Base-by-base conservation (phyloP, 2,329 filamentous ascomycete genomes). In the Myriosclerotinia duriaeana region DNA sequence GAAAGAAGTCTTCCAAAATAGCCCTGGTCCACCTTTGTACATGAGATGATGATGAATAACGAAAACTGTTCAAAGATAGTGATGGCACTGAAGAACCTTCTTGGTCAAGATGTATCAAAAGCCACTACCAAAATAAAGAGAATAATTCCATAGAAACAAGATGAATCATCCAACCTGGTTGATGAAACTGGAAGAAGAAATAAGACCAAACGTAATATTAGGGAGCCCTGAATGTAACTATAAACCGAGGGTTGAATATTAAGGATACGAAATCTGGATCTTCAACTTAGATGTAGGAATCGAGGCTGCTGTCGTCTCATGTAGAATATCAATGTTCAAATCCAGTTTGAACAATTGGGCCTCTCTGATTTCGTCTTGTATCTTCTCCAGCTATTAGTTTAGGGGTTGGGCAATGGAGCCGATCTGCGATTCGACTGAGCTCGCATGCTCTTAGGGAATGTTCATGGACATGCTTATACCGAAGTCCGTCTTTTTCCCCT, bases 41-140 rank as follows among this genome's bases (percentile, higher is more conserved):
- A 26, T 14, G 20, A 50, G 46, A 61, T 8, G 44, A 50, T 60
- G 58, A 50, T 38, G 34, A 1, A 22, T 50, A 38, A 60, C 44
- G 50, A 50, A 60, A 60, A 60, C 14, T 17, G 20, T 50, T 38
- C 30, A 60, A 60, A 50, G 44, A 50, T 50, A n/a, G 34, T 50
- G 34, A 26, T 50, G 34, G 44, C 2, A 61, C 8, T 52, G 46
- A 50, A 61, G 58, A 61, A 50, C 44, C 40, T 50, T 61, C 44
- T 61, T 61, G 58, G n/a, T 50, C 58, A 61, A 38, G 58, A 20
- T 61, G 44, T 50, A 61, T 40, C 30, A 20, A 60, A 60, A 60
- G 56, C 30, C 5, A 38, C 14, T 38, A 50, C 30, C 8, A 50
- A 38, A 38, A 60, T 50, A 38, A 60, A 60, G 56, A 60, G 20